Base-by-base conservation (phyloP, 2,329 filamentous ascomycete genomes). In the Dactylellina parvicollis region DNA sequence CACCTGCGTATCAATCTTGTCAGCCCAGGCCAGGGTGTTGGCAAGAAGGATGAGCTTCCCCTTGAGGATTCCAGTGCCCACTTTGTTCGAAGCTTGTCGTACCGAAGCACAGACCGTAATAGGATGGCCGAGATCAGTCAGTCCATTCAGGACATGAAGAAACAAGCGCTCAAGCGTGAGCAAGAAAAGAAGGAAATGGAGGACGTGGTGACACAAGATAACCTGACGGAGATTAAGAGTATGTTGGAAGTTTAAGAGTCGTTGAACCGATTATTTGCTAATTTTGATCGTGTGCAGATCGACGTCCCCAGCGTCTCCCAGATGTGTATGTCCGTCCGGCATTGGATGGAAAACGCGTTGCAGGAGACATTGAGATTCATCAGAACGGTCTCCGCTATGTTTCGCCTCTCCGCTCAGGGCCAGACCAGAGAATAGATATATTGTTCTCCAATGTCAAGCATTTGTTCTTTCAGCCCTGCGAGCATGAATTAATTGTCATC, bases 171-270 rank as follows among this genome's bases (percentile, higher is more conserved):
- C 42, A 93, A 96, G 81, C 91, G 92, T 78, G 95, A 99, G 81
- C 93, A 97, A 79, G 94, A 97, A 82, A 97, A 98, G 87, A 99
- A 99, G 83, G 94, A 99, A 78, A 90, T 99, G 90, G 95, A 99
- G 80, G 95, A 99, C 81, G 95, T 99, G 20, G 93, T 99, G 4
- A 95, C 98, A 82, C 95, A 99, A 81, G 95, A 99, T 80, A 99
- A 99, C 83, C 87, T 99, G 57, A 85, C 96, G 77, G 93, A 97
- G 80, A 93, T 98, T 77, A 87, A 95, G 84, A 96, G 91, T 72
- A 64, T 9, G 66, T 49, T 49, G 0, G 3, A 16, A 1, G 10
- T 4, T 8, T 9, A 2, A n/a, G 20, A 40, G 26, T 14, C 9
- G 10, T 52, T 14, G 22, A 1, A 20, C 8, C 38, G 30, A 40